Conservation (phyloP, 306 rosid genomes). For the Pterocarpus macrocarpus region DNA sequence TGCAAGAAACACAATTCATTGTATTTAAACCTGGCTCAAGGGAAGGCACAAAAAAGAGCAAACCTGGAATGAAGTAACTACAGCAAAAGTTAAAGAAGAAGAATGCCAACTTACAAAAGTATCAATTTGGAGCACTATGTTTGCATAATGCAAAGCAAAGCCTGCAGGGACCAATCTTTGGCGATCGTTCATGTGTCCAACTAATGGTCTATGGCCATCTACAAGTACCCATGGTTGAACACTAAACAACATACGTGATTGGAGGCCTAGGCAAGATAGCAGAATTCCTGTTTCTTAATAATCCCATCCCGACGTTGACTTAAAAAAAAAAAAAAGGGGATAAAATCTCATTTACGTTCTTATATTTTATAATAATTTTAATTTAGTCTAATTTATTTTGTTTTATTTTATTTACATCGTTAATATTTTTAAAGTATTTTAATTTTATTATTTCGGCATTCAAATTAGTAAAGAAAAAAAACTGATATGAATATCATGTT, state of each 20-base stretch:
- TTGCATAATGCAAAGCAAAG: constrained; percentile 88
- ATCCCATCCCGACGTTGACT: too few relatives aligned
- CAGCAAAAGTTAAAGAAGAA: not conserved
- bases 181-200: constrained; percentile 48
- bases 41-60: constrained; percentile 30
- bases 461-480: too few relatives aligned
- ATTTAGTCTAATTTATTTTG: too few relatives aligned
- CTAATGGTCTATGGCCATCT: constrained; percentile 57
- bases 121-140: constrained; percentile 84
- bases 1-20: constrained; percentile 11
- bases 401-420: too few relatives aligned
- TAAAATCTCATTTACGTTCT: too few relatives aligned
- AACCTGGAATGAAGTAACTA: constrained; percentile 36
- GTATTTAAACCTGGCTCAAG: constrained; percentile 14
- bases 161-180: constrained; percentile 84
- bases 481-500: too few relatives aligned
- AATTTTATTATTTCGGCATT: too few relatives aligned
- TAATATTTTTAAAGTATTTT: too few relatives aligned
- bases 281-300: too few relatives aligned
- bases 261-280: too few relatives aligned
- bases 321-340: too few relatives aligned
- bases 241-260: not conserved
- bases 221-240: constrained; percentile 47
- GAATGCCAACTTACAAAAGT: constrained; percentile 69
- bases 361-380: too few relatives aligned